Percentiles rank a stretch among this genome's conserved stretches.
phyloP scores from a whole-genome alignment of 1,284 basidiomycete genomes.

The Ustilago tritici region DNA sequence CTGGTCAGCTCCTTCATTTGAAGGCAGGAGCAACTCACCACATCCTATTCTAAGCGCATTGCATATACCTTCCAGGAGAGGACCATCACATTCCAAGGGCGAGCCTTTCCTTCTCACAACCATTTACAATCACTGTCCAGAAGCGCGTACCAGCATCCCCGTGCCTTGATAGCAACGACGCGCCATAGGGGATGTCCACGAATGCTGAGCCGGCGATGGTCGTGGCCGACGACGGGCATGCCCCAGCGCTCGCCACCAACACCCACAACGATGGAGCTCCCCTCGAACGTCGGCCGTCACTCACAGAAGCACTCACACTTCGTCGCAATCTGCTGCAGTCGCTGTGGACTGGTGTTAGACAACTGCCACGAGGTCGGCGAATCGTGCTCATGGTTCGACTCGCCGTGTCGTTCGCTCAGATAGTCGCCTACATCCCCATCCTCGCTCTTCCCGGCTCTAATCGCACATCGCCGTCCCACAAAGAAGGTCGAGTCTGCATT shows the following conservation, averaged over 20 bases:
- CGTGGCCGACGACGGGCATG: neutral
- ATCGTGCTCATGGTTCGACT: constrained; percentile 41
- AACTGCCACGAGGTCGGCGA: constrained; percentile 42
- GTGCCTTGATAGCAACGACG: neutral
- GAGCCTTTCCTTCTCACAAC: too few species aligned
- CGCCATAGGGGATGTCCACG: constrained; percentile 25
- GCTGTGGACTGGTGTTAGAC: constrained; percentile 35
- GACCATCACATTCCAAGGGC: neutral
- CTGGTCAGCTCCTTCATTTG: constrained; percentile 7
- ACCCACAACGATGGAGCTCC: neutral
- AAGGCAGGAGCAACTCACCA: neutral
- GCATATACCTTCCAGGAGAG: neutral
- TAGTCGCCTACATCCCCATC: constrained; percentile 42
- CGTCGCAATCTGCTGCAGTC: constrained; percentile 47
- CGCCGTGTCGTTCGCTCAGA: constrained; percentile 39
- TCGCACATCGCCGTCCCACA: constrained; percentile 24
- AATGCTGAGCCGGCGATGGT: constrained; percentile 14
- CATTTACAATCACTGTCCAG: too few species aligned
- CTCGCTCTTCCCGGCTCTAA: constrained; percentile 34
- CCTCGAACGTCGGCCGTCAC: constrained; percentile 6
- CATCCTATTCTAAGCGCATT: neutral
- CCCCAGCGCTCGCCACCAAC: neutral
- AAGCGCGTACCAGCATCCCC: too few species aligned
- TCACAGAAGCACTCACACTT: constrained; percentile 48
- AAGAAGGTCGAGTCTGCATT: constrained; percentile 35